phyloP scores from a whole-genome alignment of 2,329 filamentous ascomycete genomes.

The Neopestalotiopsis rosae region DNA sequence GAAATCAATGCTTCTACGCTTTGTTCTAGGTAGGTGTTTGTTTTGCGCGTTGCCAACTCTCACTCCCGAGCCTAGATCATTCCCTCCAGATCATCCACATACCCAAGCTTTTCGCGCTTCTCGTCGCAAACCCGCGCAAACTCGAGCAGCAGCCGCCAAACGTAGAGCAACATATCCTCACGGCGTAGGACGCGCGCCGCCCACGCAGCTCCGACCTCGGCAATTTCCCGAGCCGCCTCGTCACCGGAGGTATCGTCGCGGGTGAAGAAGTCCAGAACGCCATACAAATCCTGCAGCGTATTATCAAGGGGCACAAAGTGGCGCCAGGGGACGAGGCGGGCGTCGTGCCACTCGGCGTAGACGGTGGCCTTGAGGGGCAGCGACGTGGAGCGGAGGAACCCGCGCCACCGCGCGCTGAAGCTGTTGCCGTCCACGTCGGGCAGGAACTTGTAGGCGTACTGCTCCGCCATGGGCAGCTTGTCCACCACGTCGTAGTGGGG shows the following conservation, averaged over 20 bases:
- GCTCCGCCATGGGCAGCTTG: slow-evolving; percentile 37
- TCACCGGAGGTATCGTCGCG: slow-evolving; percentile 45
- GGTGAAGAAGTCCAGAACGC: slow-evolving; percentile 62
- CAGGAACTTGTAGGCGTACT: slow-evolving; percentile 57
- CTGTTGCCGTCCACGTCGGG: slow-evolving; percentile 65
- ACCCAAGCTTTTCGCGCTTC: slow-evolving; percentile 35
- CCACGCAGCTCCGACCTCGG: slow-evolving; percentile 56
- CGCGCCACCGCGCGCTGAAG: slow-evolving; percentile 55
- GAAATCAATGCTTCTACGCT: too few relatives aligned
- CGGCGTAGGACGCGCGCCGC: slow-evolving; percentile 55
- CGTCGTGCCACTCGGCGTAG: slow-evolving; percentile 70
- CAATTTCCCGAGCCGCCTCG: slow-evolving; percentile 53
- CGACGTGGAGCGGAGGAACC: slow-evolving; percentile 60
- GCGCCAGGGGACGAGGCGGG: slow-evolving; percentile 62
- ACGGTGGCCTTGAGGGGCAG: slow-evolving; percentile 66
- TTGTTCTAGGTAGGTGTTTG: too few relatives aligned
- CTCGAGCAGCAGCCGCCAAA: slow-evolving; percentile 54
- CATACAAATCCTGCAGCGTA: slow-evolving; percentile 62
- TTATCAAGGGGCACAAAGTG: slow-evolving; percentile 69
- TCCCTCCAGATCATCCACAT: slow-evolving; percentile 31
- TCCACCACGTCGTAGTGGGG: slow-evolving; percentile 29
- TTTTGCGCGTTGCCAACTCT: too few relatives aligned
- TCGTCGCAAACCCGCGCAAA: slow-evolving; percentile 45
- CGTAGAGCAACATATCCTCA: slow-evolving; percentile 63
- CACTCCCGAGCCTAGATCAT: not conserved